Conservation (phyloP, 2,329 filamentous ascomycete species). For the Camptophora hylomeconis region DNA sequence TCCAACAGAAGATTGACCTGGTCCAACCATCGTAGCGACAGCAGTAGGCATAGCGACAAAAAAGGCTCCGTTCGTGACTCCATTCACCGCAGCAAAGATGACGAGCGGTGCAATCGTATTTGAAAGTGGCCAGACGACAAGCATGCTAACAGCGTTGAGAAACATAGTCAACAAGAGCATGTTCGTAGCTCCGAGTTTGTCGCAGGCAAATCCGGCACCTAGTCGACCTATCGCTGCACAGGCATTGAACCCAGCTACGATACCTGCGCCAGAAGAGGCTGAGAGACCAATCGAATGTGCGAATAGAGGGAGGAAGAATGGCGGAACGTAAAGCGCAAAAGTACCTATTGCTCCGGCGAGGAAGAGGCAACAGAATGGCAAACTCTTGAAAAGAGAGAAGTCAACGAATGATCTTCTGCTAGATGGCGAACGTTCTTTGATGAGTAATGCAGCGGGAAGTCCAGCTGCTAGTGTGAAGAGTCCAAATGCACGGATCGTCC, state of each 20-base stretch:
- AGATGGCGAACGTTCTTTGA: slow-evolving; percentile 35
- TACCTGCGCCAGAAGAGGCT: slow-evolving; percentile 39
- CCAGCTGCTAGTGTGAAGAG: slow-evolving; percentile 41
- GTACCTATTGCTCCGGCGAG: slow-evolving; percentile 42
- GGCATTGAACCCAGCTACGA: slow-evolving; percentile 50
- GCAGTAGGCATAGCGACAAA: slow-evolving; percentile 53
- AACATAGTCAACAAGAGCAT: slow-evolving; percentile 35
- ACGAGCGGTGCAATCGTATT: slow-evolving; percentile 40
- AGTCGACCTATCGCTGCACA: slow-evolving; percentile 47
- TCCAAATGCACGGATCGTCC: slow-evolving; percentile 42
- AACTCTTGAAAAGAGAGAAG: slow-evolving; percentile 40
- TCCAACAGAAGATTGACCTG: slow-evolving; percentile 27
- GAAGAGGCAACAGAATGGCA: slow-evolving; percentile 41
- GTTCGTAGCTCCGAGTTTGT: slow-evolving; percentile 43
- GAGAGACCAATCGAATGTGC: slow-evolving; percentile 41
- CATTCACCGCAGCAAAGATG: slow-evolving; percentile 47
- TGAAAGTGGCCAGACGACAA: slow-evolving; percentile 49
- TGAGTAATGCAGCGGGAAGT: slow-evolving; percentile 41
- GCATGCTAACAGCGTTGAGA: slow-evolving; percentile 44
- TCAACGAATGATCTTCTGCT: slow-evolving; percentile 33
- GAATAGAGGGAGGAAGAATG: slow-evolving; percentile 49
- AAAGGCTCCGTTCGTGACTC: slow-evolving; percentile 48
- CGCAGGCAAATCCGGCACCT: slow-evolving; percentile 39
- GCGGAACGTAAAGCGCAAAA: slow-evolving; percentile 48
- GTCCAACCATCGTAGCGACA: slow-evolving; percentile 28